Evolutionary conservation across 441 rosid species (phyloP).

Genomic region (Cnidoscolus chayamansa): DNA sequence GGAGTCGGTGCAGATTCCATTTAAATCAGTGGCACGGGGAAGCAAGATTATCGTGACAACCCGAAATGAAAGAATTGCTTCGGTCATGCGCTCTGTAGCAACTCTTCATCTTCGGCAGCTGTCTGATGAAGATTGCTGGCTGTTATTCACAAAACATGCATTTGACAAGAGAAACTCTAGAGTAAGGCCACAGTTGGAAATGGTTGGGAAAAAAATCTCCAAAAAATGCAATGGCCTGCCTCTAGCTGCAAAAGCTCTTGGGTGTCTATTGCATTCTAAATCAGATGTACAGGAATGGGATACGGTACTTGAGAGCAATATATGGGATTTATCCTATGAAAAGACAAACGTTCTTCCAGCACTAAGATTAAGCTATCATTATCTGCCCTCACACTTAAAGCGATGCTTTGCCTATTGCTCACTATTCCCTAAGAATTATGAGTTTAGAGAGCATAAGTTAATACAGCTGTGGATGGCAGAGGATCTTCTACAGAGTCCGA

Average conservation of each 20-base stretch:
- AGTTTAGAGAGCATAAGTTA: slow-evolving; percentile 23
- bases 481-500: slow-evolving; percentile 22
- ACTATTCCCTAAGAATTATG: slow-evolving; percentile 26
- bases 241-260: slow-evolving; percentile 29
- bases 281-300: slow-evolving; percentile 21
- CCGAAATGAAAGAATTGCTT: slow-evolving; percentile 18
- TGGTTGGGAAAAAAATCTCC: slow-evolving; percentile 23
- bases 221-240: slow-evolving; percentile 35
- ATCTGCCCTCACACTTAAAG: slow-evolving; percentile 35
- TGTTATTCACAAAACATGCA: background rate
- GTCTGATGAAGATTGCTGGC: slow-evolving; percentile 18
- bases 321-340: slow-evolving; percentile 25
- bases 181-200: background rate
- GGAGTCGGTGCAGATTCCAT: slow-evolving; percentile 24
- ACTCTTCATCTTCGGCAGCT: slow-evolving; percentile 12
- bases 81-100: slow-evolving; percentile 12
- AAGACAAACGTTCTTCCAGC: slow-evolving; percentile 17
- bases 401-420: slow-evolving; percentile 39
- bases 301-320: slow-evolving; percentile 22
- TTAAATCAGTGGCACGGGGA: slow-evolving; percentile 20
- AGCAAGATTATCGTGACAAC: slow-evolving; percentile 34
- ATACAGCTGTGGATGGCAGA: slow-evolving; percentile 34
- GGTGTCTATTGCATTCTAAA: slow-evolving; percentile 23
- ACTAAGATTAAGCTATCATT: slow-evolving; percentile 33
- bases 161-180: slow-evolving; percentile 26